Evolutionary conservation across 2,329 filamentous ascomycete species (phyloP), one percentile per base, ranked within the genome.

Genomic region (Pseudocercospora pini-densiflorae): DNA sequence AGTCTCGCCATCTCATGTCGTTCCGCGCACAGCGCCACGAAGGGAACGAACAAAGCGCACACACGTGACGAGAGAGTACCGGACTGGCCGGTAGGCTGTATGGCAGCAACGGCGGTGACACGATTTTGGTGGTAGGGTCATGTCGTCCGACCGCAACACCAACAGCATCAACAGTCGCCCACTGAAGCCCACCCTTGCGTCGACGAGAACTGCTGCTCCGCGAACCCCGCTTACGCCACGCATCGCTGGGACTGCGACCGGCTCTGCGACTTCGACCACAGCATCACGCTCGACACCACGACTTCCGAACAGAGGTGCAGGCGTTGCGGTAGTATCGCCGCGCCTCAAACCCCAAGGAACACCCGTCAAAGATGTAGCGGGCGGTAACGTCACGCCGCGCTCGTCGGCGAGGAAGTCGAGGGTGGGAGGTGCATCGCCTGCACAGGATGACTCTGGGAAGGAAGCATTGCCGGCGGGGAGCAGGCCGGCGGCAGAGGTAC

Each of bases 361-460:
- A 53, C 83, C 88, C 8, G 81, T 84, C 31, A 82, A 85, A 59
- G 75, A 86, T 59, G 63, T 62, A 27, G 87, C 87, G 78, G 85
- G 79, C 19, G 53, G 36, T 78, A 93, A 92, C 77, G 82, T 93
- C 76, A 96, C 93, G 3, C 92, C 93, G 59, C 88, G 93, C 70
- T 93, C 93, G 8, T 90, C 90, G 8, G 84, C 88, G 58, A 86
- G 93, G 68, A 92, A 88, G 77, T 89, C 83, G 72, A 89, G 92
- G 71, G 86, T 89, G 64, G 89, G 92, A 76, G 93, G 90, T 65
- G 87, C 86, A 33, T 93, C 92, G 12, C 73, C 75, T 12, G 64
- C 64, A 24, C 68, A 69, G 23, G 72, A 74, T 33, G 70, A 73
- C 14, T 58, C 65, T 8, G 65, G 68, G 1, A 69, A 53, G 60